Base-by-base conservation (phyloP, 75 land plant genomes). In the Pinus taeda region DNA sequence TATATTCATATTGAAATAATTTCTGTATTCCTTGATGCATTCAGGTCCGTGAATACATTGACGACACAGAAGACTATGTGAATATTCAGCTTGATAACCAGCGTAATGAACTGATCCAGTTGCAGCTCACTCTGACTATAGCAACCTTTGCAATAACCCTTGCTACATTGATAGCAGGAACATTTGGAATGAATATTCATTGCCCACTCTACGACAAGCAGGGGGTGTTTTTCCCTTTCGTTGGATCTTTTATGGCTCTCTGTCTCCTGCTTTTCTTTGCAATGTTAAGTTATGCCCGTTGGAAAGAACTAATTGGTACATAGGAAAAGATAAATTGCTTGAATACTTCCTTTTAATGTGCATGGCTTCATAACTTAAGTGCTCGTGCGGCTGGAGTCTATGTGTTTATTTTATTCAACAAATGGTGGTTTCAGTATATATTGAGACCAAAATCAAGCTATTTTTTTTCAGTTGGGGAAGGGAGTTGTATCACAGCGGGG, bases 51-150 rank as follows among this genome's bases (percentile, higher is more conserved):
- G 99, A 97, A 78, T 97, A 97, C 73, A 97, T 97, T 60, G 92
- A 93, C 78, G 99, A 97, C 83, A 97, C 99, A 9, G 99, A 97
- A 79, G 99, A 97, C 74, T 97, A 95, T 74, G 92, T 97, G 29
- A 97, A 97, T 83, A 95, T 97, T 70, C 99, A 91, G 73, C 94
- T 95, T 22, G 96, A 95, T 86, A 90, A 91, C 81, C 98, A 95
- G 59, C 81, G 99, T 66, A 97, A 97, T 58, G 93, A 97, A 77
- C 92, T 97, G 49, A 90, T 97, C 72, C 94, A 97, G 77, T 86
- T 97, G 57, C 99, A 97, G 77, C 83, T 97, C 74, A 90, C 73
- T 30, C 66, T 97, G 66, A 86, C 90, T 26, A 89, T 93, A 14
- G 89, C 87, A 12, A 87, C 91, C 11, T 91, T 97, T 75, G 92